These are phyloP conservation scores for Hansfordia pulvinata DNA, from an alignment of 2,329 filamentous ascomycete genomes.

Conservation along the genomic window DNA sequence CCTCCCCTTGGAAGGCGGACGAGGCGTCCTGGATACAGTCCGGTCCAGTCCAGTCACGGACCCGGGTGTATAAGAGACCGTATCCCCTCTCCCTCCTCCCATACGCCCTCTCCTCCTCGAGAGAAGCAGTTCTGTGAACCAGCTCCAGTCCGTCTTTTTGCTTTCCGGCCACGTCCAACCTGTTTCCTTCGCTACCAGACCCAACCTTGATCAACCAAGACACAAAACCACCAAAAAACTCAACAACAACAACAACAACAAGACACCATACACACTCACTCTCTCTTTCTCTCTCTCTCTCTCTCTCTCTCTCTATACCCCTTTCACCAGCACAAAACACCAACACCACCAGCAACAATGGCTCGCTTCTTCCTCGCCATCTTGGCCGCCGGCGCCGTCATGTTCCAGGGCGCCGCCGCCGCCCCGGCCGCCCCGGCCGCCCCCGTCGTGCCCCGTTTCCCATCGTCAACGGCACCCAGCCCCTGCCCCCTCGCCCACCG, in stretches of 20 bases:
- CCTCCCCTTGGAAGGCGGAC: too few species aligned
- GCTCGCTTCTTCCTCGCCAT: constrained; percentile 15
- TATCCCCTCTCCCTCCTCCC: too few species aligned
- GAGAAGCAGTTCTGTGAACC: not conserved
- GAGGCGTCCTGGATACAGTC: too few species aligned
- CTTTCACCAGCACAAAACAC: not conserved
- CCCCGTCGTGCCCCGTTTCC: constrained; percentile 11
- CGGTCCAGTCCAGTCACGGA: too few species aligned
- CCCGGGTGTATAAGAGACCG: too few species aligned
- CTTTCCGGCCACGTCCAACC: not conserved
- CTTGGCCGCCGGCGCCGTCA: constrained; percentile 11
- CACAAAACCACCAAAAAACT: too few species aligned
- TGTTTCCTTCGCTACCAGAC: not conserved
- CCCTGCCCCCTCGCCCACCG: constrained; percentile 2
- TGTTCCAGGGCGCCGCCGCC: constrained; percentile 12
- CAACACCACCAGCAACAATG: constrained; percentile 8
- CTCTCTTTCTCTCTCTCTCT: not conserved
- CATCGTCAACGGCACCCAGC: constrained; percentile 7
- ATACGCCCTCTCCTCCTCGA: too few species aligned
- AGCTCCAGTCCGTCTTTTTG: not conserved
- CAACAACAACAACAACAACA: too few species aligned
- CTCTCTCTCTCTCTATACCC: not conserved
- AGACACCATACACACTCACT: too few species aligned
- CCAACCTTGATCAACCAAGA: not conserved
- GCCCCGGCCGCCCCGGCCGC: not conserved